Conservation (phyloP, 495 filamentous ascomycete genomes). For the Aspergillus sclerotiicarbonarius region DNA sequence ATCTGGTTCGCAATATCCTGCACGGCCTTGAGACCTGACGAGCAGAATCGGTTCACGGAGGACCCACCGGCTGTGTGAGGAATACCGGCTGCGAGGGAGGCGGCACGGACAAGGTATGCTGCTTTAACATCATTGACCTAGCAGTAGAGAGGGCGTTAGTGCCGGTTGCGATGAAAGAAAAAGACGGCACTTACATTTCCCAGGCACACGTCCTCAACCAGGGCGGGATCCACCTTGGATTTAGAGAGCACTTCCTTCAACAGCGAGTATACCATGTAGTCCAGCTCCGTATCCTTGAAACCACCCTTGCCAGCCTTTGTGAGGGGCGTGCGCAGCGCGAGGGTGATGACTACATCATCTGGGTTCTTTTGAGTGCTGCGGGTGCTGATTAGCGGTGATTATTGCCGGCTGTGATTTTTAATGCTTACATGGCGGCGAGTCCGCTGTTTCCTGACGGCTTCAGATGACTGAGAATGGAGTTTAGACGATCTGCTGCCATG, state of each 20-base stretch:
- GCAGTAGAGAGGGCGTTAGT: not conserved
- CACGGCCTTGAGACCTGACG: conserved; percentile 89
- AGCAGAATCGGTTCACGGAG: conserved; percentile 93
- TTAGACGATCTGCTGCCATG: conserved; percentile 86
- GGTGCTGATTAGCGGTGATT: conserved; percentile 10
- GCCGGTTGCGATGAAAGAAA: not conserved
- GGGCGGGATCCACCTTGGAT: conserved; percentile 73
- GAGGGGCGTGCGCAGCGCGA: conserved; percentile 75
- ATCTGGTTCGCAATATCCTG: conserved; percentile 95
- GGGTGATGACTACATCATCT: conserved; percentile 93
- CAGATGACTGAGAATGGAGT: conserved; percentile 83
- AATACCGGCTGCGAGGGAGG: conserved; percentile 87
- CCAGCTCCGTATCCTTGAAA: conserved; percentile 91
- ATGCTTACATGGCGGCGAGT: conserved; percentile 70
- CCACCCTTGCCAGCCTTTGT: conserved; percentile 79
- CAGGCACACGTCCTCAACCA: conserved; percentile 89
- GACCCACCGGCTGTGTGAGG: conserved; percentile 82
- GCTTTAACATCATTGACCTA: conserved; percentile 84
- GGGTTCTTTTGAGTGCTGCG: conserved; percentile 85
- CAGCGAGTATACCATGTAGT: conserved; percentile 77
- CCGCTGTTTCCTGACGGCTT: conserved; percentile 56
- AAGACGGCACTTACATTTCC: conserved; percentile 67
- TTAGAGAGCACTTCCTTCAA: conserved; percentile 72
- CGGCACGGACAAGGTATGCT: conserved; percentile 85
- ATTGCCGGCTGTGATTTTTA: not conserved